phyloP scores from a whole-genome alignment of 768 basidiomycete genomes.

The Dictyophora rubrovolvata region DNA sequence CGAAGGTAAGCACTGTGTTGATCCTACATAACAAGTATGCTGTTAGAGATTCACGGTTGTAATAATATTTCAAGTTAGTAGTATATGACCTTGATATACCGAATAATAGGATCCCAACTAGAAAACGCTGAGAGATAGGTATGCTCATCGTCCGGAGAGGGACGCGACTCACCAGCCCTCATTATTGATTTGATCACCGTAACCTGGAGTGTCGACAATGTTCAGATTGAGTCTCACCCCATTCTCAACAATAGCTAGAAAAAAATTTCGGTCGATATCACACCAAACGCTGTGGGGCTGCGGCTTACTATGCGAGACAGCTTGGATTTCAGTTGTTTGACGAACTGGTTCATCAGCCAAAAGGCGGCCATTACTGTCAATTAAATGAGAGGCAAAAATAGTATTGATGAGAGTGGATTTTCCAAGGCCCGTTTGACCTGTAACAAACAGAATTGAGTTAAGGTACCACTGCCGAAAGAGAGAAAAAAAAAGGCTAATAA shows the following conservation, averaged over 20 bases:
- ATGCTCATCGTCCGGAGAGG: not conserved
- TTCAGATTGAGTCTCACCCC: slow-evolving; percentile 90
- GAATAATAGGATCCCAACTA: slow-evolving; percentile 98
- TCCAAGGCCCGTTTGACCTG: slow-evolving; percentile 94
- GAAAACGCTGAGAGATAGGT: not conserved
- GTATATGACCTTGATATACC: slow-evolving; percentile 75
- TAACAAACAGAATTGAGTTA: not conserved
- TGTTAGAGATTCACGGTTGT: too few species aligned
- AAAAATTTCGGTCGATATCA: not conserved
- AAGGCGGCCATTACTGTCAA: slow-evolving; percentile 93
- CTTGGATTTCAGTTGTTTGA: slow-evolving; percentile 95
- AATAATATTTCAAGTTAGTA: too few species aligned
- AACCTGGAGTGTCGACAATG: slow-evolving; percentile 98
- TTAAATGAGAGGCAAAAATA: slow-evolving; percentile 95
- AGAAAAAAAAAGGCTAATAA: slow-evolving; percentile 6
- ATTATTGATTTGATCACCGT: slow-evolving; percentile 98
- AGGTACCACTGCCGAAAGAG: not conserved
- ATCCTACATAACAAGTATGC: slow-evolving; percentile 35
- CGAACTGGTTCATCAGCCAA: slow-evolving; percentile 81
- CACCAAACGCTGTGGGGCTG: not conserved
- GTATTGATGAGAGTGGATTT: slow-evolving; percentile 99
- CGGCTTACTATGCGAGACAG: slow-evolving; percentile 79
- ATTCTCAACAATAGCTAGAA: slow-evolving; percentile 89
- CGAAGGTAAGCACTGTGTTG: slow-evolving; percentile 98
- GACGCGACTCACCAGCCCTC: slow-evolving; percentile 71